Base-by-base conservation (phyloP, 2,329 filamentous ascomycete species). In the Cladosporium phlei region DNA sequence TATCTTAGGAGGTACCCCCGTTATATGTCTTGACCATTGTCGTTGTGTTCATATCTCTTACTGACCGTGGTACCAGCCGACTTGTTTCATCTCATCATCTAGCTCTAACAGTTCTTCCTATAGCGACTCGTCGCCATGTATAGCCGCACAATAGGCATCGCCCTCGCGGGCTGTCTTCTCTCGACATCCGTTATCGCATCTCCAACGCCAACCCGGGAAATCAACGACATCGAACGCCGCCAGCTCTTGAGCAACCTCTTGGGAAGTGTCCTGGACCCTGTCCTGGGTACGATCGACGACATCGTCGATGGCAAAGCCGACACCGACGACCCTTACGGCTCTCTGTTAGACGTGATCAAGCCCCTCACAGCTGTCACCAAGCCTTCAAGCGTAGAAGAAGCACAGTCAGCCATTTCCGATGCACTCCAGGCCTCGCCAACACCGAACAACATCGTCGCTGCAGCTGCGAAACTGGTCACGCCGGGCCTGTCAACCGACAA, bases 401-500 rank as follows among this genome's bases (percentile, higher is more conserved):
- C 59, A 3, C 49, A 46, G 10, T 30, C 22, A 14, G 43, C 37
- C 20, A 48, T 59, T 4, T 45, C 47, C 5, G 42, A 29, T 12
- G 50, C 56, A 12, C 48, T 53, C n/a, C 28, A 54, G 25, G 48
- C 51, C 6, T 49, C 35, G 16, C 53, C 55, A 21, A 52, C 51
- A 12, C 58, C 61, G 1, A 55, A 59, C 25, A 61, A 60, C 42
- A 30, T 64, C 10, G 55, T 55, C 30, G 52, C 56, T 7, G 54
- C 54, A 11, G 47, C 53, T 38, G 62, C 53, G 7, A 35, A 56
- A 8, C 29, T 63, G 4, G 53, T 59, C 6, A 56, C 53, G 7
- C 56, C 55, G 11, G 62, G 63, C 8, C 48, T 66, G n/a, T 58
- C 56, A 2, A 51, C 52, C 2, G 55, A 59, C n/a, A 60, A 58